Percentiles rank a stretch among this genome's conserved stretches.
Evolutionary conservation across 148 eudicot species (phyloP).

Genomic region (Camellia granthamiana): DNA sequence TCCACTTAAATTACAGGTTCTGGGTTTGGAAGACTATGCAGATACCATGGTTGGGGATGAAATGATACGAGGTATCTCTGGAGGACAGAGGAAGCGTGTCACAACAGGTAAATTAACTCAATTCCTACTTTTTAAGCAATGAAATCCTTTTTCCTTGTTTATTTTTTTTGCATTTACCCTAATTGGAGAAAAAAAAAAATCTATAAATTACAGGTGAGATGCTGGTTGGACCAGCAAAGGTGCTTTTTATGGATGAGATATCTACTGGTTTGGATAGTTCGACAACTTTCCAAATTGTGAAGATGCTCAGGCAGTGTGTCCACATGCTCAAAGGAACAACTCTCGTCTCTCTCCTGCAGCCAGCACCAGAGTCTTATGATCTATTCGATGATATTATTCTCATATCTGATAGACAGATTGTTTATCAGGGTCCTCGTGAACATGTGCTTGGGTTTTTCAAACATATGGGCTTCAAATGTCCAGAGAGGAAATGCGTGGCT

Average conservation of each 20-base stretch:
- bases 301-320: constrained; percentile 56
- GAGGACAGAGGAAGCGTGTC: constrained; percentile 78
- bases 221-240: constrained; percentile 78
- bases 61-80: constrained; percentile 70
- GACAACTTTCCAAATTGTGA: constrained; percentile 75
- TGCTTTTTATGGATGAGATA: constrained; percentile 81
- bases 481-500: constrained; percentile 72
- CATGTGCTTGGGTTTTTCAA: constrained; percentile 68
- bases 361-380: constrained; percentile 81
- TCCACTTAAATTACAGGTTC: constrained; percentile 35
- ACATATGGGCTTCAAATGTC: constrained; percentile 71
- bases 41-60: constrained; percentile 82
- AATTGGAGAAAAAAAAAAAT: background rate
- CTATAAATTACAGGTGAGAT: constrained; percentile 55
- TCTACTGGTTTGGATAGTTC: constrained; percentile 90
- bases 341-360: constrained; percentile 74
- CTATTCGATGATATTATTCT: constrained; percentile 83
- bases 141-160: background rate
- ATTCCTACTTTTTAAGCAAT: background rate
- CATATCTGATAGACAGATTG: constrained; percentile 56
- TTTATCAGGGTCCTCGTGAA: constrained; percentile 80
- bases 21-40: constrained; percentile 70
- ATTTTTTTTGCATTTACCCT: background rate
- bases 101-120: constrained; percentile 51
- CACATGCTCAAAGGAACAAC: constrained; percentile 78